Conservation (phyloP, 2,329 filamentous ascomycete genomes). For the Calonectria naviculata region DNA sequence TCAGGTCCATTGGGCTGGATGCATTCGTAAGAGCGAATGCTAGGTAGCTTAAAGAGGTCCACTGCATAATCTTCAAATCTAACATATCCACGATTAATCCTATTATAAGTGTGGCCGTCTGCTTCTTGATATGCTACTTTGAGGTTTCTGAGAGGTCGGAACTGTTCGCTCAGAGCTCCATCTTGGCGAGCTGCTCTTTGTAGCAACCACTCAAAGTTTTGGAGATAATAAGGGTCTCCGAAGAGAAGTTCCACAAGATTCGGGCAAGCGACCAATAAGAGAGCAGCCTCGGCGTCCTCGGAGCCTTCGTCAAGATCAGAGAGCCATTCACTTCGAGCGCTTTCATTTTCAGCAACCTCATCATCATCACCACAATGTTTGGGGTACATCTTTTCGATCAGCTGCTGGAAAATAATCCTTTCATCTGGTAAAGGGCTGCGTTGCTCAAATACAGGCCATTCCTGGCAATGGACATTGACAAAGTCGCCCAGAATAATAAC, state of each 20-base stretch:
- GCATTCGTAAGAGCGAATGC: slow-evolving; percentile 9
- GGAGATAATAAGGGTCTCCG: neutral
- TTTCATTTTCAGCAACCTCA: neutral
- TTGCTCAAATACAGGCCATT: neutral
- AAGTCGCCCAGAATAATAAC: neutral
- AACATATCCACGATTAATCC: neutral
- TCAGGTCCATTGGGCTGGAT: neutral
- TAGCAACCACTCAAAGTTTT: neutral
- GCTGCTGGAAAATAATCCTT: neutral
- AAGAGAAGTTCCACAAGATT: neutral
- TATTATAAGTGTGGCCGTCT: neutral
- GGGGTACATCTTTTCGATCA: neutral
- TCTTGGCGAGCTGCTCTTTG: neutral
- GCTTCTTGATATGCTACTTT: slow-evolving; percentile 1
- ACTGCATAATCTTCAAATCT: neutral
- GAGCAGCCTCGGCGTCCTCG: neutral
- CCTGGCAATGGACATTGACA: neutral
- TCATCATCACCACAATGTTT: too few relatives aligned
- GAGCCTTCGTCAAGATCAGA: neutral
- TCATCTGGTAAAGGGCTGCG: neutral
- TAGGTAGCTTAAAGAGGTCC: neutral
- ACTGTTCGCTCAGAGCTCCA: neutral
- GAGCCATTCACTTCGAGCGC: slow-evolving; percentile 4
- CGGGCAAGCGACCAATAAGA: neutral
- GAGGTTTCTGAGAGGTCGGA: neutral